Evolutionary conservation across 1,284 basidiomycete genomes (phyloP).

Genomic region (Pseudozyma pruni): DNA sequence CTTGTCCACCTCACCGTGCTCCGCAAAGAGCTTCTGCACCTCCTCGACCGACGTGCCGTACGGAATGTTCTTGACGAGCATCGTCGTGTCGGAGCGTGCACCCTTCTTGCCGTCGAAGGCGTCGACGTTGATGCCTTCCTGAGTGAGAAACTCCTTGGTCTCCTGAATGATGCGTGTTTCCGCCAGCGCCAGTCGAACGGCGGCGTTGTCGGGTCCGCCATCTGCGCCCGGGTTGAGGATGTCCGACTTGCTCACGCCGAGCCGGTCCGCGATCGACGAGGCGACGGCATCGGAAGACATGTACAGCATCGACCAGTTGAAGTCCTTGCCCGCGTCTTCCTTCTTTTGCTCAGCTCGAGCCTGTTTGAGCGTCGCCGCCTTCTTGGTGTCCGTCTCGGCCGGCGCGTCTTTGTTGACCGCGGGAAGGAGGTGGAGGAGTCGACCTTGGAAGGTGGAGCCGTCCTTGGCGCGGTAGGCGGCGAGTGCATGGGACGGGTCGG

Average conservation of each 20-base stretch:
- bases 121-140: conserved; percentile 71
- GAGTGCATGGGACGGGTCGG: conserved; percentile 76
- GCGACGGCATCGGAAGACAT: conserved; percentile 96
- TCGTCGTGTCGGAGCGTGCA: conserved; percentile 74
- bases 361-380: conserved; percentile 70
- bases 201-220: conserved; percentile 67
- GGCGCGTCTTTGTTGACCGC: conserved; percentile 74
- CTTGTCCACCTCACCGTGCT: conserved; percentile 79
- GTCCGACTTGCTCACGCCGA: conserved; percentile 84
- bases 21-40: conserved; percentile 81
- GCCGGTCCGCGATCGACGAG: conserved; percentile 81
- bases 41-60: conserved; percentile 83
- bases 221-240: conserved; percentile 75
- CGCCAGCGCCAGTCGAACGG: conserved; percentile 92
- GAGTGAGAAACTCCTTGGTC: conserved; percentile 82
- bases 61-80: conserved; percentile 96
- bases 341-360: conserved; percentile 76
- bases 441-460: conserved; percentile 88
- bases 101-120: conserved; percentile 62
- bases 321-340: conserved; percentile 80
- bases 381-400: conserved; percentile 26
- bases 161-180: conserved; percentile 96
- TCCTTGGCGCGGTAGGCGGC: conserved; percentile 83
- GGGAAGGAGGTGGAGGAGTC: conserved; percentile 87
- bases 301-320: conserved; percentile 95